These are phyloP conservation scores for Amborella trichopoda DNA, from an alignment of 164 flowering plant genomes.

Conservation along the genomic window DNA sequence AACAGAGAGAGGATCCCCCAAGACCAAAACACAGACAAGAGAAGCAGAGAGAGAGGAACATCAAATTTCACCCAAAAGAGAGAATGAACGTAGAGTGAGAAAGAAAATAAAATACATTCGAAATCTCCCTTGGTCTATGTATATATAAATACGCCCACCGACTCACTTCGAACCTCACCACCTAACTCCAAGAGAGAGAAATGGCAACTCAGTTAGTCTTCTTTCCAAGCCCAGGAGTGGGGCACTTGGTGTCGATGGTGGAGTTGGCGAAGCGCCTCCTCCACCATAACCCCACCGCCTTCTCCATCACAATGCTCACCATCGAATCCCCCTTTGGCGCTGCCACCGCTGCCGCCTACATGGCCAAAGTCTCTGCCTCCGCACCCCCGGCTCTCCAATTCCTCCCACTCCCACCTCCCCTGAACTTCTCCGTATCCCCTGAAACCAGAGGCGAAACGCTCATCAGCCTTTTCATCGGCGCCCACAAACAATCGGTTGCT, in stretches of 20 bases:
- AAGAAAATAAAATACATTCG: no score
- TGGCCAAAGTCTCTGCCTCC: slow-evolving; percentile 11
- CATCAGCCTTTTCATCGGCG: neutral
- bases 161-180: no score
- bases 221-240: slow-evolving; percentile 22
- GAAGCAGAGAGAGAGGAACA: no score
- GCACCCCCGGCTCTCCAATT: neutral
- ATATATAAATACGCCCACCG: no score
- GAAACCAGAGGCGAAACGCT: neutral
- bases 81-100: no score
- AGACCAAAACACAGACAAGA: no score
- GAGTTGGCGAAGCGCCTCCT: slow-evolving; percentile 24
- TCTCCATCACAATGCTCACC: slow-evolving; percentile 1
- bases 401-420: neutral
- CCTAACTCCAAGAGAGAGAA: neutral
- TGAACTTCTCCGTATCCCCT: no score
- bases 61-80: no score
- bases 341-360: slow-evolving; percentile 14
- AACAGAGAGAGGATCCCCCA: no score
- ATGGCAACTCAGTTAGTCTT: slow-evolving; percentile 9
- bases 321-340: slow-evolving; percentile 19
- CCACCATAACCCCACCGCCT: slow-evolving; percentile 20
- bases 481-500: neutral
- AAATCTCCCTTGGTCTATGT: no score
- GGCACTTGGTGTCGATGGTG: slow-evolving; percentile 28